Percentiles rank a stretch among this genome's conserved stretches.
These are phyloP conservation scores for Aureobasidium sp. DNA, from an alignment of 2,329 filamentous ascomycete genomes.

Conservation along the genomic window DNA sequence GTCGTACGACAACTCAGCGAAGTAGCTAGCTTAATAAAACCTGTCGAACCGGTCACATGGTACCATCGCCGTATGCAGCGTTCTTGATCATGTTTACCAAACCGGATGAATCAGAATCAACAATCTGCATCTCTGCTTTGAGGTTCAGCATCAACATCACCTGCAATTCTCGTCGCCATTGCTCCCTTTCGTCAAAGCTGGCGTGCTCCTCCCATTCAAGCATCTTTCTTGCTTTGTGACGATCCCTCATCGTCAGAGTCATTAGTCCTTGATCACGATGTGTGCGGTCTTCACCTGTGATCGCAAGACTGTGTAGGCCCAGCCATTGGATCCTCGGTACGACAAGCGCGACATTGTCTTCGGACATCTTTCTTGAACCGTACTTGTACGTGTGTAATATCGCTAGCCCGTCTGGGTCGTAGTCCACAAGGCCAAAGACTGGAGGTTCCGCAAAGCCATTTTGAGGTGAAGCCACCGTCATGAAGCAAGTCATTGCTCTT, in stretches of 20 bases:
- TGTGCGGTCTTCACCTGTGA: slow-evolving; percentile 20
- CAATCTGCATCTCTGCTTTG: slow-evolving; percentile 67
- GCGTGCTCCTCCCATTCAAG: slow-evolving; percentile 31
- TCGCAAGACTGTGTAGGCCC: slow-evolving; percentile 45
- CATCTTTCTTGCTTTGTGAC: slow-evolving; percentile 50
- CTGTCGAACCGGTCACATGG: not conserved
- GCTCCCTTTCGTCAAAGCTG: slow-evolving; percentile 16
- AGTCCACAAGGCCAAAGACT: slow-evolving; percentile 62
- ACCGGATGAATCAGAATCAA: slow-evolving; percentile 25
- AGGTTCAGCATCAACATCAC: slow-evolving; percentile 65
- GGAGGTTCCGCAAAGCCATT: slow-evolving; percentile 40
- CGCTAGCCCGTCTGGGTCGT: slow-evolving; percentile 66
- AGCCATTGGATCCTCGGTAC: slow-evolving; percentile 56
- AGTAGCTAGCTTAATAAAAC: not conserved
- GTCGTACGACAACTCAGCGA: not conserved
- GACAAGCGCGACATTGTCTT: slow-evolving; percentile 48
- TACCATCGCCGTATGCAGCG: not conserved
- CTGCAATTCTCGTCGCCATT: slow-evolving; percentile 53
- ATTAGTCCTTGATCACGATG: slow-evolving; percentile 39
- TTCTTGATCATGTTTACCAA: slow-evolving; percentile 20
- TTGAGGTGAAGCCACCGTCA: slow-evolving; percentile 43
- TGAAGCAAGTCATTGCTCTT: slow-evolving; percentile 53
- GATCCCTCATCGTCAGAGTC: slow-evolving; percentile 49
- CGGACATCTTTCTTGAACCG: slow-evolving; percentile 56
- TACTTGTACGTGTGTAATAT: slow-evolving; percentile 69